Percentiles rank a stretch among this genome's conserved stretches.
phyloP scores from a whole-genome alignment of 75 land plant species.

The Pinus taeda region DNA sequence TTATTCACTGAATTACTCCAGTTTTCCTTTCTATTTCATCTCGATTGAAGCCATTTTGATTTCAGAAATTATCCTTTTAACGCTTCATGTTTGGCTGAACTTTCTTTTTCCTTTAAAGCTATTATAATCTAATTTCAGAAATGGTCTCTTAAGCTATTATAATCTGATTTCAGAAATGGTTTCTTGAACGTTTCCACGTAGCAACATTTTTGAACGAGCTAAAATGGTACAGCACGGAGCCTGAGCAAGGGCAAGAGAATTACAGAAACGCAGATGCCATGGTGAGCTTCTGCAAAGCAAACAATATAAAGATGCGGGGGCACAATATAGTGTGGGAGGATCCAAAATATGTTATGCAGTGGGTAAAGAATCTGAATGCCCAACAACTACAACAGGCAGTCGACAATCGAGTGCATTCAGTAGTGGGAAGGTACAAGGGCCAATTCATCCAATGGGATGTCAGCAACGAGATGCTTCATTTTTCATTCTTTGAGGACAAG shows the following conservation, averaged over 20 bases:
- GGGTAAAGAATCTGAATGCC: constrained; percentile 33
- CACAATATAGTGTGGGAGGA: constrained; percentile 76
- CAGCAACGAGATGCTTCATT: constrained; percentile 68
- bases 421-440: constrained; percentile 44
- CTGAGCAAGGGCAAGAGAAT: constrained; percentile 34
- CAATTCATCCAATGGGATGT: constrained; percentile 73
- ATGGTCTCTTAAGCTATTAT: constrained; percentile 35
- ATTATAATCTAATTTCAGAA: constrained; percentile 14
- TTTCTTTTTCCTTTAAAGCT: too few relatives aligned
- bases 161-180: constrained; percentile 44
- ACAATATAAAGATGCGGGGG: constrained; percentile 41
- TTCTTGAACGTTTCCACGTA: constrained; percentile 43
- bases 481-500: constrained; percentile 42
- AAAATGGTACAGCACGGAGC: constrained; percentile 78
- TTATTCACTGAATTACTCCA: too few relatives aligned
- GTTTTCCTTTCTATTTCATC: too few relatives aligned
- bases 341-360: constrained; percentile 35
- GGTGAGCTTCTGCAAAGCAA: constrained; percentile 32
- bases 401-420: constrained; percentile 29
- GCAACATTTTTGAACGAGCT: constrained; percentile 66
- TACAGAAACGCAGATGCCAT: constrained; percentile 57
- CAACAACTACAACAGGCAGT: constrained; percentile 28
- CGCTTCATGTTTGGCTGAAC: too few relatives aligned
- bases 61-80: neutral
- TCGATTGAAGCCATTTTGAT: neutral